Conservation (phyloP, 1,284 basidiomycete species). For the Fomitopsis pinicola region DNA sequence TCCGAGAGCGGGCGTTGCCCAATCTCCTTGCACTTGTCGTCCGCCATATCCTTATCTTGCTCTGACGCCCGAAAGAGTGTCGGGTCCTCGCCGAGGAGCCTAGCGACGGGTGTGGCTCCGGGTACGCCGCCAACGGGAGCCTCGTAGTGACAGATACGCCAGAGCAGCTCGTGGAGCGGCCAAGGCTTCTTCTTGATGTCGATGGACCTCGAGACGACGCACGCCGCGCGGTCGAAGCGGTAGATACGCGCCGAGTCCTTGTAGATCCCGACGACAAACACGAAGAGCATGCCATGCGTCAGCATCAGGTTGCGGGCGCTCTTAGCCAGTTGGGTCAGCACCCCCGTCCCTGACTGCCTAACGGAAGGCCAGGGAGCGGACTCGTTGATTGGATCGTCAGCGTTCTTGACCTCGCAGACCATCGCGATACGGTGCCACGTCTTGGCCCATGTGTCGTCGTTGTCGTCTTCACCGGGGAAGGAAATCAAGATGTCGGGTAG, state of each 20-base stretch:
- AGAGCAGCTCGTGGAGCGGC: background rate
- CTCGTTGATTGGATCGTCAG: too few relatives aligned
- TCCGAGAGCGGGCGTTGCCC: background rate
- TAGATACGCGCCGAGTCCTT: conserved; percentile 3
- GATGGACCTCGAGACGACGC: conserved; percentile 1
- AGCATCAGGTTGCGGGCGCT: conserved; percentile 7
- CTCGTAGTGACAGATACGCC: background rate
- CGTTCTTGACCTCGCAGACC: too few relatives aligned
- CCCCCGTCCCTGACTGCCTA: too few relatives aligned
- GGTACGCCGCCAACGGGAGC: background rate
- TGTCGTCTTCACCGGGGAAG: too few relatives aligned
- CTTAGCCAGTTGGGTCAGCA: background rate
- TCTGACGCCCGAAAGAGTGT: background rate
- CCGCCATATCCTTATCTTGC: background rate
- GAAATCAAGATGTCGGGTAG: too few relatives aligned
- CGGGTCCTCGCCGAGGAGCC: background rate
- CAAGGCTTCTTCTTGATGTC: background rate
- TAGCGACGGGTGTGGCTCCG: background rate
- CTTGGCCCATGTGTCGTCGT: too few relatives aligned
- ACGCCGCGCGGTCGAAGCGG: conserved; percentile 7
- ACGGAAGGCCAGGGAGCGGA: too few relatives aligned
- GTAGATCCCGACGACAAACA: conserved; percentile 12
- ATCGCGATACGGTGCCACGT: too few relatives aligned
- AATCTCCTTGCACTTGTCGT: background rate
- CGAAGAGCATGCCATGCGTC: conserved; percentile 8